Conservation (phyloP, 1,284 basidiomycete genomes). For the Cystobasidiaceae sp. region DNA sequence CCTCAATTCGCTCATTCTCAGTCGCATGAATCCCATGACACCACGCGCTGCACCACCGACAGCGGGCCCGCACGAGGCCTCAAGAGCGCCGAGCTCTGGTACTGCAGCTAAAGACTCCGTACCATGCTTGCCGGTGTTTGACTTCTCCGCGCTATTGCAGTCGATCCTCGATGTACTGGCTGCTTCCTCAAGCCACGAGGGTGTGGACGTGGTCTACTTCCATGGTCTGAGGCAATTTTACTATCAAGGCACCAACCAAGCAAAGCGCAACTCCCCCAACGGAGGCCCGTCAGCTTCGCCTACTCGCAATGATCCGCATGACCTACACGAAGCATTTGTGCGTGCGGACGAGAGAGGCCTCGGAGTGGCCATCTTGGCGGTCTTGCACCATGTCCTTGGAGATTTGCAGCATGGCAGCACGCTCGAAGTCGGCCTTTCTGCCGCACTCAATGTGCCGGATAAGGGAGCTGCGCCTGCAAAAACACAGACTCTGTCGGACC, state of each 20-base stretch:
- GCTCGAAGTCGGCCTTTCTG: conserved; percentile 79
- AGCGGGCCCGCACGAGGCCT: neutral
- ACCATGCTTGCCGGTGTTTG: conserved; percentile 46
- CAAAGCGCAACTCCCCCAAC: neutral
- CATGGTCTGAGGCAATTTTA: conserved; percentile 20
- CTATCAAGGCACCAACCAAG: conserved; percentile 1
- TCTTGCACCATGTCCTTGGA: conserved; percentile 73
- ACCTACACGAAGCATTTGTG: conserved; percentile 59
- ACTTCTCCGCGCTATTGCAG: conserved; percentile 67
- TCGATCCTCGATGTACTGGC: conserved; percentile 75
- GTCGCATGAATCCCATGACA: conserved; percentile 28
- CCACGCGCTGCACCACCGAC: neutral
- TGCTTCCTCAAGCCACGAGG: conserved; percentile 71
- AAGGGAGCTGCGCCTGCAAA: neutral
- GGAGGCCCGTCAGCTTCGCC: neutral
- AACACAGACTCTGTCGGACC: neutral
- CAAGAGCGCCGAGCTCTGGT: neutral
- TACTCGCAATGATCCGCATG: neutral
- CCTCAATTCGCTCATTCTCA: conserved; percentile 27
- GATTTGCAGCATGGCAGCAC: conserved; percentile 67
- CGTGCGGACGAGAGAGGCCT: conserved; percentile 56
- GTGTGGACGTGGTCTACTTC: conserved; percentile 56
- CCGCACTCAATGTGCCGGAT: conserved; percentile 48
- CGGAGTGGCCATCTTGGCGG: conserved; percentile 51
- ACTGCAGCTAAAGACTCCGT: neutral